A percentile compares a stretch with the other conserved stretches of the same genome.
These are phyloP conservation scores for Trifolium pratense DNA, from an alignment of 306 rosid species.

Conservation along the genomic window DNA sequence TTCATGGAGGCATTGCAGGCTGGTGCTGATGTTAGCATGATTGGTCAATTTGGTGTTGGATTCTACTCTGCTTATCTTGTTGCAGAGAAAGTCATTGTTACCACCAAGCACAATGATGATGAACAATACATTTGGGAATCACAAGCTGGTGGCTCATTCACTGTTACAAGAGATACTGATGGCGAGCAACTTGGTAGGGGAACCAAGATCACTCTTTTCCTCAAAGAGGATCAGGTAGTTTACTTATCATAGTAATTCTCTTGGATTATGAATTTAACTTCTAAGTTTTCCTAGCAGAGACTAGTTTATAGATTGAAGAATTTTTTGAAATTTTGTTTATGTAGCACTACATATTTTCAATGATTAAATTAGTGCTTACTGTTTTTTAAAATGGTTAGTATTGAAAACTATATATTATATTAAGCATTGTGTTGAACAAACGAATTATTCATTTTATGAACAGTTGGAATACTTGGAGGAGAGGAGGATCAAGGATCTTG, in stretches of 20 bases:
- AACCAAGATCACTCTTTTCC: constrained; percentile 73
- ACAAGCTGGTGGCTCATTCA: constrained; percentile 78
- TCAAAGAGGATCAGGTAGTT: constrained; percentile 75
- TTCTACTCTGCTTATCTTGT: constrained; percentile 73
- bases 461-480: constrained; percentile 77
- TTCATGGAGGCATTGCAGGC: constrained; percentile 83
- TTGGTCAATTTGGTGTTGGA: constrained; percentile 81
- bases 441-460: background rate
- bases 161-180: constrained; percentile 61
- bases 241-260: background rate
- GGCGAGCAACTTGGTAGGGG: constrained; percentile 80
- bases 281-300: background rate
- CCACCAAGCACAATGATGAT: constrained; percentile 72
- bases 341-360: too few species aligned
- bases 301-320: too few species aligned
- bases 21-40: constrained; percentile 79
- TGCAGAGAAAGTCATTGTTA: constrained; percentile 66
- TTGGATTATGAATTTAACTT: background rate
- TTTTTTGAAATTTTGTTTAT: too few species aligned
- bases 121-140: constrained; percentile 80
- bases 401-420: background rate
- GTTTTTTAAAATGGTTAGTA: background rate
- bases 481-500: constrained; percentile 74
- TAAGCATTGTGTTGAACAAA: background rate
- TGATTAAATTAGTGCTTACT: too few species aligned